phyloP scores from a whole-genome alignment of 129 eudicot species.

The Saposhnikovia divaricata region DNA sequence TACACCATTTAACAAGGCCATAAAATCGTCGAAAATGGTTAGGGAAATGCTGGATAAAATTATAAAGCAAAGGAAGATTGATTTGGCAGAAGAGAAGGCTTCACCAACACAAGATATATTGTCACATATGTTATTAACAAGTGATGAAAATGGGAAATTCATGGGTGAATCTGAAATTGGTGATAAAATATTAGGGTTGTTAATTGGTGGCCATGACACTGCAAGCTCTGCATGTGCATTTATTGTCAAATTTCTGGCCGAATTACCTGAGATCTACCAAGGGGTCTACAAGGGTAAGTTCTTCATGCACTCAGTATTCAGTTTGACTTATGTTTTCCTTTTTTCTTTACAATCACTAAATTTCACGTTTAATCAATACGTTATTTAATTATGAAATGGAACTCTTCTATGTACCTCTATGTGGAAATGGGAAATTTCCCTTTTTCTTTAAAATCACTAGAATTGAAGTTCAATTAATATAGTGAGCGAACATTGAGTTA shows the following conservation, averaged over 20 bases:
- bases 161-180: slow-evolving; percentile 62
- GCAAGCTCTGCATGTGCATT: slow-evolving; percentile 85
- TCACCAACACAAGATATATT: slow-evolving; percentile 71
- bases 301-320: neutral
- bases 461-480: too few relatives aligned
- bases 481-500: too few relatives aligned
- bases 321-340: neutral
- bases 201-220: slow-evolving; percentile 83
- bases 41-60: slow-evolving; percentile 40
- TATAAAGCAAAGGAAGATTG: slow-evolving; percentile 59
- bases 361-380: neutral
- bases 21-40: slow-evolving; percentile 52
- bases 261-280: slow-evolving; percentile 62
- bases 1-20: slow-evolving; percentile 58
- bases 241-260: slow-evolving; percentile 77
- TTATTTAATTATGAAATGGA: too few relatives aligned
- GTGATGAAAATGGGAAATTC: slow-evolving; percentile 58
- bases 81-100: slow-evolving; percentile 55
- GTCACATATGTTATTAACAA: slow-evolving; percentile 67
- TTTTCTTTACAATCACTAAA: neutral
- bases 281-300: slow-evolving; percentile 70
- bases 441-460: too few relatives aligned
- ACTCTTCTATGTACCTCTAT: too few relatives aligned
- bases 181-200: slow-evolving; percentile 68
- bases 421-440: too few relatives aligned